Evolutionary conservation across 768 basidiomycete genomes (phyloP).

Genomic region (Pholiota conissans): DNA sequence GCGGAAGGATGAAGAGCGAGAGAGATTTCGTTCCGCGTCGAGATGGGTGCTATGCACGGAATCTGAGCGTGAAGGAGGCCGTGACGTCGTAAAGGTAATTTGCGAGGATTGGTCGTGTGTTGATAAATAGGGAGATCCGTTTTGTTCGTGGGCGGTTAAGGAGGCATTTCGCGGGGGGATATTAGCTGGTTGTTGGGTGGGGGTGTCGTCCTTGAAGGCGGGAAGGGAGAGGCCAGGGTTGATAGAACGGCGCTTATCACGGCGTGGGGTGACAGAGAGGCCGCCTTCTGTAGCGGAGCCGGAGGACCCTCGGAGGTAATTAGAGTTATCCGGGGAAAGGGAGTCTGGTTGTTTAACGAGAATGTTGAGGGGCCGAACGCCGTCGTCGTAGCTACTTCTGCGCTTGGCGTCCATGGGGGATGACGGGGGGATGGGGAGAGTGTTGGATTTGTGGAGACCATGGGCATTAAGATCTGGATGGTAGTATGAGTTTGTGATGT

Average conservation of each 20-base stretch:
- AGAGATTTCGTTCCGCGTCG: slow-evolving; percentile 21
- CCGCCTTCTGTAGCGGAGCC: slow-evolving; percentile 25
- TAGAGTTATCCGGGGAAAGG: slow-evolving; percentile 10
- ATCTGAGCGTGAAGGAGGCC: slow-evolving; percentile 31
- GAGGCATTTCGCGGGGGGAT: slow-evolving; percentile 18
- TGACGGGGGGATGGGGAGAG: slow-evolving; percentile 37
- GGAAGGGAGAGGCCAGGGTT: slow-evolving; percentile 43
- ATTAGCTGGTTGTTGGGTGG: slow-evolving; percentile 20
- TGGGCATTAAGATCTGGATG: background rate
- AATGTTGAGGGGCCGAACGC: slow-evolving; percentile 42
- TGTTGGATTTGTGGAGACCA: slow-evolving; percentile 36
- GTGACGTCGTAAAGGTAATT: slow-evolving; percentile 16
- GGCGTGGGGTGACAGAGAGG: slow-evolving; percentile 37
- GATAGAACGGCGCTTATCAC: slow-evolving; percentile 49
- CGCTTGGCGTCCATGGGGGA: slow-evolving; percentile 24
- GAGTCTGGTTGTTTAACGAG: slow-evolving; percentile 25
- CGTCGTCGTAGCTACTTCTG: slow-evolving; percentile 46
- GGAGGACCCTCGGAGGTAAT: slow-evolving; percentile 12
- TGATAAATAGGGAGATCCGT: slow-evolving; percentile 7
- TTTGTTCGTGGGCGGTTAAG: slow-evolving; percentile 11
- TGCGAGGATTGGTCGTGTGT: slow-evolving; percentile 10
- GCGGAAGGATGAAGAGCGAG: slow-evolving; percentile 38
- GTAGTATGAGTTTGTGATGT: background rate
- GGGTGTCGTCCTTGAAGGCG: slow-evolving; percentile 31
- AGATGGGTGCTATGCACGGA: slow-evolving; percentile 25